Evolutionary conservation across 129 eudicot species (phyloP), one percentile per base, ranked within the genome.

Genomic region (Helichrysum umbraculigerum): DNA sequence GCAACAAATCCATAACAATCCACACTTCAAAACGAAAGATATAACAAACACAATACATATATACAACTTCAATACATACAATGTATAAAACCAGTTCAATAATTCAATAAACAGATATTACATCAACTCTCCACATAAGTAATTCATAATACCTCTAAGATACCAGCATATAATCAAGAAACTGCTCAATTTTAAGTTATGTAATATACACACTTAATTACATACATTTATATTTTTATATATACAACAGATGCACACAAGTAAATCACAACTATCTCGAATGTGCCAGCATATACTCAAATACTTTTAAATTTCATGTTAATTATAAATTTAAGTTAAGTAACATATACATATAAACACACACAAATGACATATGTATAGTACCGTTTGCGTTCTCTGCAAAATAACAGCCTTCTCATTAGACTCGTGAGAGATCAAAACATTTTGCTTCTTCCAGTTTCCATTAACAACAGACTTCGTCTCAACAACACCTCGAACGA

Each of bases 401-500:
- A 90, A 22, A 19, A 91, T 82, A 50, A 93, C 98, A 17, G 89
- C 96, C 37, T 44, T 84, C 9, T 91, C 92, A n/a, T 91, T 89
- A 7, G 96, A 81, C 80, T 86, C 90, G 12, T 81, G 87, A 57
- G 91, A 78, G 12, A 81, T 78, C 51, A 90, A 76, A 50, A 85
- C 85, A 70, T 71, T 79, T 1, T 83, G 68, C 56, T 79, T 79
- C 71, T 74, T 86, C 98, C 94, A 86, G 71, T 80, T 82, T 17
- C 84, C 87, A 35, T 82, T 82, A 8, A 80, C 85, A 28, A 72
- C 89, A 0, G 92, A 81, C 71, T 82, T 90, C 63, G 85, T 74
- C 70, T 93, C 96, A 0, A 88, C 95, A n/a, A 80, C 71, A 20
- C 96, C 96, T 51, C 97, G 76, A 25, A 91, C 88, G 61, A 93